Percentiles rank a stretch among this genome's conserved stretches.
phyloP scores from a whole-genome alignment of 768 basidiomycete species.

The Suillus sp. region DNA sequence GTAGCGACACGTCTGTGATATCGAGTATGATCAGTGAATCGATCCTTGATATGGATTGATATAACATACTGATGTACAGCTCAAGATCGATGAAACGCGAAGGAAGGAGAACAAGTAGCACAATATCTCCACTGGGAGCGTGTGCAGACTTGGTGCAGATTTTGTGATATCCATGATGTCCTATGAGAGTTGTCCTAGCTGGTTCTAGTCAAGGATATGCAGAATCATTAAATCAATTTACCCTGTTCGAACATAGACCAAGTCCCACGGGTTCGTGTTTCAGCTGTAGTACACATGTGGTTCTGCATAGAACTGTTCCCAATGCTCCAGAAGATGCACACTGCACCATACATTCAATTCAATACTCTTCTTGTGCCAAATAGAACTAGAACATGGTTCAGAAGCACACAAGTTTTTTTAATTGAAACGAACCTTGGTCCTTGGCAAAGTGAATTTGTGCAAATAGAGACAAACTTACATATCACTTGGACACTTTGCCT shows the following conservation, averaged over 20 bases:
- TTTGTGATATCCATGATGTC: slow-evolving; percentile 1
- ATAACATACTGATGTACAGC: background rate
- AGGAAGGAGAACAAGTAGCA: slow-evolving; percentile 5
- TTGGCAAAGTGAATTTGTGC: background rate
- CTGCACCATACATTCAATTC: background rate
- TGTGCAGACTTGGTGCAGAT: background rate
- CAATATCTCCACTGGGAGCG: background rate
- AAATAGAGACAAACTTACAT: slow-evolving; percentile 10
- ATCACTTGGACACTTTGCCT: slow-evolving; percentile 5
- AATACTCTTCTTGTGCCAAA: background rate
- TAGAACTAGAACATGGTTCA: background rate
- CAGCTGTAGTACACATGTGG: background rate
- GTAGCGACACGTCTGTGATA: slow-evolving; percentile 3
- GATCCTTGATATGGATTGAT: background rate
- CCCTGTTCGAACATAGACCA: background rate
- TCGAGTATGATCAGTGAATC: background rate
- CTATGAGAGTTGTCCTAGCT: background rate
- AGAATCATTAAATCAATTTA: background rate
- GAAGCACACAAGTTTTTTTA: background rate
- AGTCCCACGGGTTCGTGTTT: slow-evolving; percentile 1
- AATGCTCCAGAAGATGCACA: background rate
- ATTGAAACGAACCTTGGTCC: background rate
- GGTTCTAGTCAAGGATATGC: background rate
- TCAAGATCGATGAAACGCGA: background rate
- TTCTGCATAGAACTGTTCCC: background rate